Conservation (phyloP, 2,329 filamentous ascomycete species). For the Spiromastix sp. region DNA sequence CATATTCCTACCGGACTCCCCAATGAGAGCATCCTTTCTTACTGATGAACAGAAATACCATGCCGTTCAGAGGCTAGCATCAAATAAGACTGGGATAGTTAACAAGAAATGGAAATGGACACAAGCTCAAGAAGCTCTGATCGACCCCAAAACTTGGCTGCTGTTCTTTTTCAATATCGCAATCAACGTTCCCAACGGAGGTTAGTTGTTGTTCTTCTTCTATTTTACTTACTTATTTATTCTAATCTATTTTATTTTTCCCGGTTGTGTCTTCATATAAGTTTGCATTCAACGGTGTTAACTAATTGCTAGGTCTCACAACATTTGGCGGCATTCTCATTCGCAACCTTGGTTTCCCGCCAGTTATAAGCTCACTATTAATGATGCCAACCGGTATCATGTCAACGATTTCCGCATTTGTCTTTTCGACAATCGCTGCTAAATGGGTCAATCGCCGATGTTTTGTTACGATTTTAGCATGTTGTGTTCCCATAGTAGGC, state of each 20-base stretch:
- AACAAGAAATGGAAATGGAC: slow-evolving; percentile 20
- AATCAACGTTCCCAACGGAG: slow-evolving; percentile 30
- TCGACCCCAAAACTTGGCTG: slow-evolving; percentile 29
- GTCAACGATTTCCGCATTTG: slow-evolving; percentile 22
- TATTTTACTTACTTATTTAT: not conserved
- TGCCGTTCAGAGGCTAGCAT: slow-evolving; percentile 29
- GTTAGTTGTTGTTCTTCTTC: slow-evolving; percentile 11
- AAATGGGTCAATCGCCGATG: slow-evolving; percentile 21
- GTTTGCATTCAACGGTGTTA: no score
- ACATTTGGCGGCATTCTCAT: slow-evolving; percentile 31
- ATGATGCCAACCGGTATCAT: slow-evolving; percentile 27
- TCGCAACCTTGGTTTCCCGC: slow-evolving; percentile 26
- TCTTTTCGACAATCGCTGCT: slow-evolving; percentile 21
- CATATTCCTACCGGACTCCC: slow-evolving; percentile 33
- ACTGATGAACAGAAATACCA: slow-evolving; percentile 41
- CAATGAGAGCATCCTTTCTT: slow-evolving; percentile 45
- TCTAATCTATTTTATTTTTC: not conserved
- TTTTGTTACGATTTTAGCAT: slow-evolving; percentile 21
- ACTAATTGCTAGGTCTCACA: slow-evolving; percentile 19
- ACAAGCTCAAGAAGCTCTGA: slow-evolving; percentile 21
- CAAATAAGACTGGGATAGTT: slow-evolving; percentile 30
- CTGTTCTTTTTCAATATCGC: slow-evolving; percentile 24
- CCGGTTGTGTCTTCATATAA: no score
- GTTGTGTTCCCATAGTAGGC: slow-evolving; percentile 21
- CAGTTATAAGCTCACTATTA: slow-evolving; percentile 25